phyloP scores from a whole-genome alignment of 2,329 filamentous ascomycete genomes.

The Aspergillus novoparasiticus region DNA sequence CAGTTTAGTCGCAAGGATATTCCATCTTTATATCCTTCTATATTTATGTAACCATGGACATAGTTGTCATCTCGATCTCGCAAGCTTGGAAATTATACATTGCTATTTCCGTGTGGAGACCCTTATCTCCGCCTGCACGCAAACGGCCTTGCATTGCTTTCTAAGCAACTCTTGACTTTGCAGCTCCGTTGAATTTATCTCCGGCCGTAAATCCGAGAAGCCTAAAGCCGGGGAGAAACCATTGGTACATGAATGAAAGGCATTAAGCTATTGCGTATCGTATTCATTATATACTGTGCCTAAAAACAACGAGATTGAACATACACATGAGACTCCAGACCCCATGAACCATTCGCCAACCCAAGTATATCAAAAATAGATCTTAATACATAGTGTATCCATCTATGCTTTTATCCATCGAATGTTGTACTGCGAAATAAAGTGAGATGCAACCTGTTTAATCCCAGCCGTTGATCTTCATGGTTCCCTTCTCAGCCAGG shows the following conservation, averaged over 20 bases:
- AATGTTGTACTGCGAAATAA: neutral
- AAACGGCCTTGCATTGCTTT: neutral
- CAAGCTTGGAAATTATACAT: neutral
- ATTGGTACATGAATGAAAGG: neutral
- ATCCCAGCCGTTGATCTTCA: conserved; percentile 76
- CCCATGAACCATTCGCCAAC: neutral
- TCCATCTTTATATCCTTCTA: neutral
- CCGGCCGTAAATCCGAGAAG: neutral
- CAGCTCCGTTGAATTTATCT: neutral
- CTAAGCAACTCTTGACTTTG: neutral
- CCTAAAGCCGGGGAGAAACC: neutral
- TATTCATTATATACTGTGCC: neutral
- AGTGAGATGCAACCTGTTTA: conserved; percentile 19
- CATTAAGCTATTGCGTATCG: neutral
- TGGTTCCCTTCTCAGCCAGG: conserved; percentile 78
- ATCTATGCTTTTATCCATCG: neutral
- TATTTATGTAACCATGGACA: neutral
- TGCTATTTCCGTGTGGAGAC: neutral
- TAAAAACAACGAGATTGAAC: neutral
- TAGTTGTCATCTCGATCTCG: neutral
- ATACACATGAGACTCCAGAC: neutral
- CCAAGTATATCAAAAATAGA: neutral
- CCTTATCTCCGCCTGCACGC: neutral
- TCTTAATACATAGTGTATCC: neutral
- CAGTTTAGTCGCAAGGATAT: neutral